Percentiles rank a stretch among this genome's conserved stretches.
Evolutionary conservation across 768 basidiomycete species (phyloP).

Genomic region (Pleurotus eryngii): DNA sequence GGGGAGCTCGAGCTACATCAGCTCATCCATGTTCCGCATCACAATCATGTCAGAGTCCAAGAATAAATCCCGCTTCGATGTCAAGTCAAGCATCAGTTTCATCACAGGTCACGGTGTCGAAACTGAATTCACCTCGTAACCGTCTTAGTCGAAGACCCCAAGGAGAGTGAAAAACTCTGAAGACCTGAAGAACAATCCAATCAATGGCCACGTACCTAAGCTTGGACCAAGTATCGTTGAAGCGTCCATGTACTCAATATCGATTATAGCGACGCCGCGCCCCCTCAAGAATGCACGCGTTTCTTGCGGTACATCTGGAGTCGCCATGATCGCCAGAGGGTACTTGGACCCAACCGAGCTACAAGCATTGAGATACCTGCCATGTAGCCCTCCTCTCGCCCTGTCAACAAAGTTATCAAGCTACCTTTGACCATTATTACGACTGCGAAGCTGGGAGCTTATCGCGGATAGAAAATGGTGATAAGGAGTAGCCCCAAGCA

Average conservation of each 20-base stretch:
- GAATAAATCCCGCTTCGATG: slow-evolving; percentile 64
- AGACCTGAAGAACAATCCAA: too few relatives aligned
- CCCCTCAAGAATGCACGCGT: slow-evolving; percentile 52
- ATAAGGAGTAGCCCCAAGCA: too few relatives aligned
- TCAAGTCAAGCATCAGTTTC: not conserved
- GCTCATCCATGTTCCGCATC: slow-evolving; percentile 75
- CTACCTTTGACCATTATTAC: slow-evolving; percentile 27
- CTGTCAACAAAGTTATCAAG: slow-evolving; percentile 39
- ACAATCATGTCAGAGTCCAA: slow-evolving; percentile 90
- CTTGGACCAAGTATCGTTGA: slow-evolving; percentile 74
- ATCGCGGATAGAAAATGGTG: too few relatives aligned
- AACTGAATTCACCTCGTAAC: slow-evolving; percentile 56
- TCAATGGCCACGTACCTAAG: slow-evolving; percentile 34
- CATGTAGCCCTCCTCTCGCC: slow-evolving; percentile 45
- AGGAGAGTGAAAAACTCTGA: not conserved
- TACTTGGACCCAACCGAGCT: slow-evolving; percentile 56
- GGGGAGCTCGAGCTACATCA: slow-evolving; percentile 58
- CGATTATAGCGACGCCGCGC: slow-evolving; percentile 50
- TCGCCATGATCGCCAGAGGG: slow-evolving; percentile 74
- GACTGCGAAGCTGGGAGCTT: too few relatives aligned
- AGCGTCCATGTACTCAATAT: slow-evolving; percentile 62
- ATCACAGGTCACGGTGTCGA: not conserved
- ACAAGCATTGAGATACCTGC: slow-evolving; percentile 60
- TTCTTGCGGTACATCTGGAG: slow-evolving; percentile 35
- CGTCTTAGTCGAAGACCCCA: slow-evolving; percentile 60